phyloP scores from a whole-genome alignment of 192 early-diverging fungal species.

The Coemansia sp. region DNA sequence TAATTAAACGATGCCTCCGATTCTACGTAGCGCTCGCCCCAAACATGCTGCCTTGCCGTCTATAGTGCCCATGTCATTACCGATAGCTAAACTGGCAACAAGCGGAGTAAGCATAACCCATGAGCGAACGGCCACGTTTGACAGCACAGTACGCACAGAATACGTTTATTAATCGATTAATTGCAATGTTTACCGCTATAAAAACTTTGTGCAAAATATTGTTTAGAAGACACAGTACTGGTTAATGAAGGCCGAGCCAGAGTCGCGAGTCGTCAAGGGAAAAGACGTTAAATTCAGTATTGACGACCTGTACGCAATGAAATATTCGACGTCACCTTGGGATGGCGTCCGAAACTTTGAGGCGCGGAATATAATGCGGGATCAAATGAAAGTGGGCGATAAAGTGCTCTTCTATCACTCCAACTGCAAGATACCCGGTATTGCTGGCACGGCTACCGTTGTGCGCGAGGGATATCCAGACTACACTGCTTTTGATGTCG shows the following conservation, averaged over 20 bases:
- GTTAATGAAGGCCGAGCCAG: slow-evolving; percentile 86
- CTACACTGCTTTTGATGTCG: slow-evolving; percentile 70
- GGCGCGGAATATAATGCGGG: slow-evolving; percentile 79
- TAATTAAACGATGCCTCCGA: slow-evolving; percentile 19
- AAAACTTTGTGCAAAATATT: background rate
- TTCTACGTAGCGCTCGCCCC: slow-evolving; percentile 14
- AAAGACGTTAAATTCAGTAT: slow-evolving; percentile 73
- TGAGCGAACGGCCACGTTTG: background rate
- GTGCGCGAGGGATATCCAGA: slow-evolving; percentile 73
- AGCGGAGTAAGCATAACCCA: background rate
- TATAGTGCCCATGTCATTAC: background rate
- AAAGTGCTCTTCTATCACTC: slow-evolving; percentile 82
- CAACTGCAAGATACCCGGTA: slow-evolving; percentile 80
- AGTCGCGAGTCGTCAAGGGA: slow-evolving; percentile 66
- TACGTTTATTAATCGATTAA: background rate
- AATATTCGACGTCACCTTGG: slow-evolving; percentile 44
- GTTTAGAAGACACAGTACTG: slow-evolving; percentile 55
- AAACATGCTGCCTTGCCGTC: background rate
- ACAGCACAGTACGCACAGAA: background rate
- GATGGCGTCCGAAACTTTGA: slow-evolving; percentile 85
- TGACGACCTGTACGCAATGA: slow-evolving; percentile 62
- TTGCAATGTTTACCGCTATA: background rate
- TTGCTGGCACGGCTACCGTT: slow-evolving; percentile 71
- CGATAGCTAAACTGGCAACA: background rate
- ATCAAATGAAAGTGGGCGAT: slow-evolving; percentile 74